phyloP scores from a whole-genome alignment of 192 early-diverging fungal genomes.

The Entomortierella chlamydospora region DNA sequence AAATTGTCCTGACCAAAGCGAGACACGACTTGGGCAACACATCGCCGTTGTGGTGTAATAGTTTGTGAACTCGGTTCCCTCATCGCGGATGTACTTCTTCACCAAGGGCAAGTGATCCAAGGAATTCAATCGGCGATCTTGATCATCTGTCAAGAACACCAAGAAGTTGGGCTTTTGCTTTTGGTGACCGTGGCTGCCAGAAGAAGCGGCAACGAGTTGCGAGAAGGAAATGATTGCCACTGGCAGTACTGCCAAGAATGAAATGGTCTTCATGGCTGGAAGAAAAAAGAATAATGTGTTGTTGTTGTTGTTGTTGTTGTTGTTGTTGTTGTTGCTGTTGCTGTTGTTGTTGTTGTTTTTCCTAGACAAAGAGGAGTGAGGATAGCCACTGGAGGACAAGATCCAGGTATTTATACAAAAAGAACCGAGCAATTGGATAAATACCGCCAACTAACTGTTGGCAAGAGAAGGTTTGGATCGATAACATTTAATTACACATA shows the following conservation, averaged over 20 bases:
- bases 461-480: no score
- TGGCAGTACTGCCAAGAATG: conserved; percentile 21
- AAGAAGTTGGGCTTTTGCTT: conserved; percentile 74
- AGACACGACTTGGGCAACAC: conserved; percentile 74
- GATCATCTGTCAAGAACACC: conserved; percentile 75
- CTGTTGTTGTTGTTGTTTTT: no score
- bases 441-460: no score
- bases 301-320: no score
- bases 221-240: conserved; percentile 34
- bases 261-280: conserved; percentile 13
- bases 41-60: conserved; percentile 72
- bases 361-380: no score
- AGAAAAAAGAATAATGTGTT: neutral
- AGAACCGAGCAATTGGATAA: no score
- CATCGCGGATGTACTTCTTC: conserved; percentile 67
- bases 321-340: no score
- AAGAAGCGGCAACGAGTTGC: conserved; percentile 9
- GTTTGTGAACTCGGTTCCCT: conserved; percentile 70
- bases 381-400: no score
- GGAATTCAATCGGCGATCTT: conserved; percentile 66
- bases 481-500: no score
- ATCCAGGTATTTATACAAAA: no score
- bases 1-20: conserved; percentile 68
- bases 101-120: conserved; percentile 70
- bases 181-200: conserved; percentile 29